Percentiles rank a stretch among this genome's conserved stretches.
phyloP scores from a whole-genome alignment of 345 rosid species.

The Dimocarpus longan region DNA sequence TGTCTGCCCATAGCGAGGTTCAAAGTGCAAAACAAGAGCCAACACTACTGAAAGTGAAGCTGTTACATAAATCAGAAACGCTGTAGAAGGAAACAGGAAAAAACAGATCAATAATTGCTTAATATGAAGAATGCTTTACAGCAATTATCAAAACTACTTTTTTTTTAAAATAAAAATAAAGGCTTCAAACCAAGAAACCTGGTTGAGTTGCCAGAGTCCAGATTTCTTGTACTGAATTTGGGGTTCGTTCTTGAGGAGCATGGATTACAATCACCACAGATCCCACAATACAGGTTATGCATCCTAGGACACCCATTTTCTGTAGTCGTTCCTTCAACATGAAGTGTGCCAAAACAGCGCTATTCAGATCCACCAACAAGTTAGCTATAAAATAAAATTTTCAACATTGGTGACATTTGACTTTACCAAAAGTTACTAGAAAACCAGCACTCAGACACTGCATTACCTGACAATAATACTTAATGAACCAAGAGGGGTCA shows the following conservation, averaged over 20 bases:
- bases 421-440: slow-evolving; percentile 7
- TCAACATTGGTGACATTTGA: background rate
- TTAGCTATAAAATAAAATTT: slow-evolving; percentile 11
- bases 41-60: slow-evolving; percentile 66
- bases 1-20: slow-evolving; percentile 84
- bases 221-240: slow-evolving; percentile 70
- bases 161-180: background rate
- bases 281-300: slow-evolving; percentile 85
- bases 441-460: background rate
- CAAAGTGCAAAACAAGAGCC: slow-evolving; percentile 81
- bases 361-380: slow-evolving; percentile 30
- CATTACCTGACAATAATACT: slow-evolving; percentile 85
- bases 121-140: slow-evolving; percentile 9
- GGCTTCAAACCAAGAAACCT: slow-evolving; percentile 41
- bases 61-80: slow-evolving; percentile 72
- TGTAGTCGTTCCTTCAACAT: slow-evolving; percentile 72
- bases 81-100: slow-evolving; percentile 44
- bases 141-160: background rate
- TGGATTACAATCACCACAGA: slow-evolving; percentile 86
- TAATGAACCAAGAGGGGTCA: slow-evolving; percentile 90
- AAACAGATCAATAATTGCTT: slow-evolving; percentile 14
- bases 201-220: slow-evolving; percentile 86
- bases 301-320: slow-evolving; percentile 82
- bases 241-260: slow-evolving; percentile 89
- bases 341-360: slow-evolving; percentile 90